Percentiles rank a stretch among this genome's conserved stretches.
Evolutionary conservation across 495 filamentous ascomycete genomes (phyloP).

Genomic region (Aspergillus wentii): DNA sequence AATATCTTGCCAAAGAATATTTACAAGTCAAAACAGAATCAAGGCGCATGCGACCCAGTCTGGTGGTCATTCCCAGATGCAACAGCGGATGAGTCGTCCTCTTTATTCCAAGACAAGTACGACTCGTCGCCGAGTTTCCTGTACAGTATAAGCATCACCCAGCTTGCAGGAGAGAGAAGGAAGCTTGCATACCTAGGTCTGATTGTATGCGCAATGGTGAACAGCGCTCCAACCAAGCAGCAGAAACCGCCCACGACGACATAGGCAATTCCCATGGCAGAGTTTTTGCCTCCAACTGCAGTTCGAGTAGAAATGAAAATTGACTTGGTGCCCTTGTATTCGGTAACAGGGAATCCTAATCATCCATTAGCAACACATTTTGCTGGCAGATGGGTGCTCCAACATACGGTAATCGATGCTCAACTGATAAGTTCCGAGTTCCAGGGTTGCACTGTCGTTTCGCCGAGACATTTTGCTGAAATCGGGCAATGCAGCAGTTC

Average conservation of each 20-base stretch:
- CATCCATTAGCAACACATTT: constrained; percentile 15
- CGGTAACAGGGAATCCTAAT: constrained; percentile 75
- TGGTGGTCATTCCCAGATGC: constrained; percentile 46
- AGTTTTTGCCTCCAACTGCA: constrained; percentile 90
- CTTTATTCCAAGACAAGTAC: constrained; percentile 96
- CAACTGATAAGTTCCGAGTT: constrained; percentile 63
- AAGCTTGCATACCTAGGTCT: constrained; percentile 90
- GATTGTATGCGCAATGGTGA: constrained; percentile 84
- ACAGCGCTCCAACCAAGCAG: constrained; percentile 78
- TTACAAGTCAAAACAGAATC: no score
- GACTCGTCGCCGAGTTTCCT: constrained; percentile 98
- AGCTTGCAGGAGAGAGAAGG: no score
- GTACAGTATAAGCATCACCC: constrained; percentile 1
- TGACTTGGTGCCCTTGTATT: constrained; percentile 86
- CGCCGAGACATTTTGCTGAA: constrained; percentile 88
- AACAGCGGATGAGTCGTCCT: constrained; percentile 58
- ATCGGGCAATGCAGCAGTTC: constrained; percentile 88
- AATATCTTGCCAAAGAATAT: no score
- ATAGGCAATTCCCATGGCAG: constrained; percentile 95
- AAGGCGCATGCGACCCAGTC: constrained; percentile 19
- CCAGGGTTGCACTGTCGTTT: constrained; percentile 69
- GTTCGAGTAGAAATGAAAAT: constrained; percentile 92
- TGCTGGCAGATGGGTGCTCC: not conserved
- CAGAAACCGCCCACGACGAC: constrained; percentile 91
- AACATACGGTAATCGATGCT: constrained; percentile 72